Percentiles rank a stretch among this genome's conserved stretches.
Conservation (phyloP, 441 rosid genomes). For the Viola pubescens region DNA sequence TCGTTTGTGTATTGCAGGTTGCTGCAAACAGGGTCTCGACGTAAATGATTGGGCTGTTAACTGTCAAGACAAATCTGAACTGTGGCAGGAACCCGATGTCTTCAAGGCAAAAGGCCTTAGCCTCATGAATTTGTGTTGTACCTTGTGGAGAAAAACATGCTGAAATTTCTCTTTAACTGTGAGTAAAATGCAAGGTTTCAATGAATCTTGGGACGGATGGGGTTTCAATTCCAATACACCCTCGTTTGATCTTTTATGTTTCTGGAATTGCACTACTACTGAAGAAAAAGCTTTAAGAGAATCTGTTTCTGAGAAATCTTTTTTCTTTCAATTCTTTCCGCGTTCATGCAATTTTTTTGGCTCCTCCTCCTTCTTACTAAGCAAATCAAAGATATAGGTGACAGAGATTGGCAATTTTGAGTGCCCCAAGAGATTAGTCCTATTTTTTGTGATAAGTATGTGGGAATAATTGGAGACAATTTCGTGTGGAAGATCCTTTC, state of each 20-base stretch:
- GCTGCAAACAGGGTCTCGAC: constrained; percentile 9
- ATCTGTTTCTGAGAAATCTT: background rate
- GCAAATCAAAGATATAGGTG: background rate
- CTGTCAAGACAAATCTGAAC: background rate
- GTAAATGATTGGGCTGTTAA: constrained; percentile 7
- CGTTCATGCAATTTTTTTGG: background rate
- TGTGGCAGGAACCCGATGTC: constrained; percentile 9
- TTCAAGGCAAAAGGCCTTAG: constrained; percentile 17
- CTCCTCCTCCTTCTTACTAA: background rate
- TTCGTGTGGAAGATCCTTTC: no score
- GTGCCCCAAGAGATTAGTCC: background rate
- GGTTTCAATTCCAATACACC: constrained; percentile 10
- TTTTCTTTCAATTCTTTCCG: background rate
- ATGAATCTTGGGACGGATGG: constrained; percentile 4
- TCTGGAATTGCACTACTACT: constrained; percentile 15
- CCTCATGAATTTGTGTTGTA: constrained; percentile 18
- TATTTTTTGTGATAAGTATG: no score
- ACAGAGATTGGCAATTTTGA: background rate
- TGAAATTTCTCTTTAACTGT: constrained; percentile 11
- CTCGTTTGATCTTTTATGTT: constrained; percentile 9
- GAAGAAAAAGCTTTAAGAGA: constrained; percentile 1
- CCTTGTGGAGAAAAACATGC: constrained; percentile 20
- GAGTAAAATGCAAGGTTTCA: constrained; percentile 17
- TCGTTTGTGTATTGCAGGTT: constrained; percentile 20
- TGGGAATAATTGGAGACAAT: no score